Base-by-base conservation (phyloP, 1,139 yeast species). In the Yamadazyma taylorii region DNA sequence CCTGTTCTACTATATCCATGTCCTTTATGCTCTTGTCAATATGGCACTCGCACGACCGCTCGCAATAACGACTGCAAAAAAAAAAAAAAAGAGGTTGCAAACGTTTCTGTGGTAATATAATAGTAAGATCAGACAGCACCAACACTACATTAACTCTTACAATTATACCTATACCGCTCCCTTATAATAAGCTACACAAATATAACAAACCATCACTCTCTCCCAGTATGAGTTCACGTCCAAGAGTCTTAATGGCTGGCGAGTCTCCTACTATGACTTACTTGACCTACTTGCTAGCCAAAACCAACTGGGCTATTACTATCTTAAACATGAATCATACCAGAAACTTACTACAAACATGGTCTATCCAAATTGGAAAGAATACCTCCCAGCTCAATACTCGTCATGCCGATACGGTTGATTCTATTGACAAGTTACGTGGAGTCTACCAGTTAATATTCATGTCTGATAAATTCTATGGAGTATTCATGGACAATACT, bases 181-280 rank as follows among this genome's bases (percentile, higher is more conserved):
- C n/a, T n/a, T n/a, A n/a, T n/a, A n/a, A n/a, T n/a, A n/a, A n/a
- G n/a, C n/a, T n/a, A n/a, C n/a, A n/a, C n/a, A n/a, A n/a, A n/a
- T n/a, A n/a, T n/a, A n/a, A n/a, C n/a, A n/a, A n/a, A n/a, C n/a
- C n/a, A n/a, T n/a, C n/a, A n/a, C n/a, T n/a, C n/a, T n/a, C n/a
- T n/a, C n/a, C n/a, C n/a, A n/a, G n/a, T n/a, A n/a, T n/a, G n/a
- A n/a, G n/a, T n/a, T n/a, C n/a, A n/a, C n/a, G n/a, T n/a, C n/a
- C n/a, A n/a, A n/a, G n/a, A 21, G 47, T 38, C 8, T 41, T 50
- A 29, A 24, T 51, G 4, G 30, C 48, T 8, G 55, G 54, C 11
- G 51, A 50, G 25, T 40, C 55, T 2, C 44, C 52, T 9, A 30
- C 43, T 19, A 5, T 19, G 8, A 19, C 21, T 5, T 19, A 19